A percentile compares a stretch with the other conserved stretches of the same genome.
Conservation (phyloP, 768 basidiomycete genomes). For the Tylopilus sp. region DNA sequence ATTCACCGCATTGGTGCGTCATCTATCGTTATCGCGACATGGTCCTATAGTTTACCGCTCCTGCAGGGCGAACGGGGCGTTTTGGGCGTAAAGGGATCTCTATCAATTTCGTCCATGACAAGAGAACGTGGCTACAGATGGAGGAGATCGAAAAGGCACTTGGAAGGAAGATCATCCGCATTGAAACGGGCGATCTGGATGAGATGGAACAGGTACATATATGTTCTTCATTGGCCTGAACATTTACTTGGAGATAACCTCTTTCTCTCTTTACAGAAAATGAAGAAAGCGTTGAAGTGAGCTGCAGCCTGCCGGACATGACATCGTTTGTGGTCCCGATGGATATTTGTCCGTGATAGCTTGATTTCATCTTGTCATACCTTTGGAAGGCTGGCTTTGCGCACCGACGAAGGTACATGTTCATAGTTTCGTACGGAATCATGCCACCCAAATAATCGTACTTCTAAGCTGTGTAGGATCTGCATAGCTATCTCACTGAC, state of each 20-base stretch:
- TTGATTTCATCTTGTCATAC: background rate
- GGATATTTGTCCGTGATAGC: background rate
- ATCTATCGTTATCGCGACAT: conserved; percentile 24
- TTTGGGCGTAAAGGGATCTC: conserved; percentile 97
- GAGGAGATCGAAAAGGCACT: conserved; percentile 80
- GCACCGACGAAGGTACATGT: background rate
- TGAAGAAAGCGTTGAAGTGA: conserved; percentile 78
- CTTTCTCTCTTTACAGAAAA: conserved; percentile 46
- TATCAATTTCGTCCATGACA: conserved; percentile 95
- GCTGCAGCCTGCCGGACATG: background rate
- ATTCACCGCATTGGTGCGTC: conserved; percentile 91
- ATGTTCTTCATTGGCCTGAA: background rate
- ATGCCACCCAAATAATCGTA: background rate
- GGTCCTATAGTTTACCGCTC: background rate
- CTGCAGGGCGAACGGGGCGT: conserved; percentile 89
- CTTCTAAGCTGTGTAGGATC: no score
- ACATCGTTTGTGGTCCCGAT: background rate
- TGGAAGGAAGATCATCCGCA: conserved; percentile 74
- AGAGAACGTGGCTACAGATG: conserved; percentile 85
- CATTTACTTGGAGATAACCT: background rate
- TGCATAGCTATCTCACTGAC: no score
- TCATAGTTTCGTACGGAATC: background rate
- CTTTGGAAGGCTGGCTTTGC: background rate
- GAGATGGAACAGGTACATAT: conserved; percentile 87
- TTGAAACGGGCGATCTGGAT: conserved; percentile 88